Percentiles rank a stretch among this genome's conserved stretches.
These are phyloP conservation scores for Malassezia slooffiae DNA, from an alignment of 1,284 basidiomycete species.

Conservation along the genomic window DNA sequence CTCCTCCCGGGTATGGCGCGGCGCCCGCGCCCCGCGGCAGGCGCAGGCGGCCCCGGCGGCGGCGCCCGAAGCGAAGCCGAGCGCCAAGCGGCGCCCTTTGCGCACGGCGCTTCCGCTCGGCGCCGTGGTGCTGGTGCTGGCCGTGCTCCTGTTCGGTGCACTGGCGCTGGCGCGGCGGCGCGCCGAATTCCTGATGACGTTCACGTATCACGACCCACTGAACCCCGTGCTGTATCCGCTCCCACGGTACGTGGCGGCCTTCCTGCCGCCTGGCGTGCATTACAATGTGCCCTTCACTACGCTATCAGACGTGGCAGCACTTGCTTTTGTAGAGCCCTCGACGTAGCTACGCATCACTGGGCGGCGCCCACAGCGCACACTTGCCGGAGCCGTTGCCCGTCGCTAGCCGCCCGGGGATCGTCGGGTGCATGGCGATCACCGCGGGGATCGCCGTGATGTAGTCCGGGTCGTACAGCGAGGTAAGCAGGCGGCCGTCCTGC, in stretches of 20 bases:
- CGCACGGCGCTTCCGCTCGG: not conserved
- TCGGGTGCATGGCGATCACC: conserved; percentile 37
- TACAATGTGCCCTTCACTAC: conserved; percentile 9
- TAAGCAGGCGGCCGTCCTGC: conserved; percentile 25
- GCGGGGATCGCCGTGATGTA: conserved; percentile 41
- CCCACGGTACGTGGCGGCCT: not conserved
- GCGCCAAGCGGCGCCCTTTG: not conserved
- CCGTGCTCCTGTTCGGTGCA: not conserved
- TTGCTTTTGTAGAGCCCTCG: too few relatives aligned
- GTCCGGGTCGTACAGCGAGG: conserved; percentile 34
- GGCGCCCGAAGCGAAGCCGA: not conserved
- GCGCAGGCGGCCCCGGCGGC: too few relatives aligned
- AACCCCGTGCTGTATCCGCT: conserved; percentile 3
- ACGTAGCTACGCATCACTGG: not conserved
- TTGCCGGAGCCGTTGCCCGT: conserved; percentile 36
- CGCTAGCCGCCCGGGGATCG: conserved; percentile 21
- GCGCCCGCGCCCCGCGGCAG: too few relatives aligned
- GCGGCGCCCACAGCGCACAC: conserved; percentile 29
- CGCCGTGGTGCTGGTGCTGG: not conserved
- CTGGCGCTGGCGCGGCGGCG: conserved; percentile 1
- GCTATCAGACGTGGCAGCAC: too few relatives aligned
- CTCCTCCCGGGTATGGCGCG: not conserved
- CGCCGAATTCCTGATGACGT: conserved; percentile 7
- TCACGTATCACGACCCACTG: conserved; percentile 10
- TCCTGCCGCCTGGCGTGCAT: not conserved